Evolutionary conservation across 805 yeast genomes (phyloP).

Genomic region (Komagataella pastoris): DNA sequence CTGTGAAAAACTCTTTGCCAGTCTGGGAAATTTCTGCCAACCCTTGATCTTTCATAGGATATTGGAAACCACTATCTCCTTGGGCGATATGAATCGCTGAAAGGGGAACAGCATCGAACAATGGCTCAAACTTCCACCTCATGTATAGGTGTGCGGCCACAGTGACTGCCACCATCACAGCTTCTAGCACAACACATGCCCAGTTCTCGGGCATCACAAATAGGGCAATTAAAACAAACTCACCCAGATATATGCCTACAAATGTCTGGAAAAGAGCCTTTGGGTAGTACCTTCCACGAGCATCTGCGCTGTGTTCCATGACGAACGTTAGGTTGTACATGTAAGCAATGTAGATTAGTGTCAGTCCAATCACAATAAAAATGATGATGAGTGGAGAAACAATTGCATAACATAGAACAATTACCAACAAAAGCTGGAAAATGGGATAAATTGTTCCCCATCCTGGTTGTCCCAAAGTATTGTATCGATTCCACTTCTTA

Average conservation of each 20-base stretch:
- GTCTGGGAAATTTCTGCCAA: conserved; percentile 36
- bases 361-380: conserved; percentile 47
- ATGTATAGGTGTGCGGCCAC: conserved; percentile 44
- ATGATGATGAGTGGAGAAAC: conserved; percentile 65
- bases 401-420: conserved; percentile 63
- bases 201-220: conserved; percentile 69
- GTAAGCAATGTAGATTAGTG: conserved; percentile 46
- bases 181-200: conserved; percentile 67
- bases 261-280: conserved; percentile 60
- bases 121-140: conserved; percentile 45
- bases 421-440: conserved; percentile 61
- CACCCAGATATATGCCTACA: conserved; percentile 59
- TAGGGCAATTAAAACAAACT: conserved; percentile 54
- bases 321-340: conserved; percentile 56
- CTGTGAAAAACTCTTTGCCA: conserved; percentile 23
- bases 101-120: conserved; percentile 58
- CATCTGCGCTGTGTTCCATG: conserved; percentile 41
- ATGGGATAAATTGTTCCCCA: conserved; percentile 81
- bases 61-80: conserved; percentile 21
- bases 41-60: conserved; percentile 60
- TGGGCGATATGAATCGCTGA: conserved; percentile 40
- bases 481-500: conserved; percentile 74
- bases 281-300: conserved; percentile 65
- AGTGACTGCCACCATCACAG: conserved; percentile 42
- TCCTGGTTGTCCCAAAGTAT: conserved; percentile 47